Base-by-base conservation (phyloP, 768 basidiomycete genomes). In the Kwoniella heveanensis region DNA sequence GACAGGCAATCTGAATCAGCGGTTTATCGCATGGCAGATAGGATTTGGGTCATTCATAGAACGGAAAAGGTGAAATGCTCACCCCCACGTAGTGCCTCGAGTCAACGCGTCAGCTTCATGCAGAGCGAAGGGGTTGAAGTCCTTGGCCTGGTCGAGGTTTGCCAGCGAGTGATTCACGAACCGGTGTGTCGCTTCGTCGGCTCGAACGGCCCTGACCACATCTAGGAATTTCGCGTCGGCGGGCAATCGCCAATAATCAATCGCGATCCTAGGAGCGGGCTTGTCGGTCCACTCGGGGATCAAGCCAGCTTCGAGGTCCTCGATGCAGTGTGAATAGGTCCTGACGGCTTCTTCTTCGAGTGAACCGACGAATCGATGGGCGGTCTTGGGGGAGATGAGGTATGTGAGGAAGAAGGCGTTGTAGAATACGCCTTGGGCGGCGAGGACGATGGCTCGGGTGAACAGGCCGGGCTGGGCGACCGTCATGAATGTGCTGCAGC, bases 111-210 rank as follows among this genome's bases (percentile, higher is more conserved):
- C 85, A 15, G 94, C 92, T 74, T 98, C 94, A 24, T 88, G 86
- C 26, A 96, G 81, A 17, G 92, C 80, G 66, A 82, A 81, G 1
- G 82, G 82, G 66, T 94, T 96, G 70, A 91, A 86, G 78, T 97
- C 95, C 36, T 85, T 86, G 32, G 84, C 77, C 29, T 84, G 83
- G 67, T 91, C 82, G 54, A 99, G 83, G 80, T 92, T 93, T 2
- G 93, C 95, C 36, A 98, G 83, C 62, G 90, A 91, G 82, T 98
- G 95, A 80, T 98, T 98, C 67, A 95, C 92, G 73, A 97, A 97
- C 54, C 82, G 85, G 74, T 98, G 94, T 0, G 90, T 92, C 0
- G 90, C 86, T 78, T 97, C 94, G 79, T 97, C 94, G 17, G 90
- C 91, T 71, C 94, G 85, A 32, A 97, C 90, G 32, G 92, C 92